These are phyloP conservation scores for Pythium aristosporum DNA, from an alignment of 352 stramenopile genomes.

Conservation along the genomic window DNA sequence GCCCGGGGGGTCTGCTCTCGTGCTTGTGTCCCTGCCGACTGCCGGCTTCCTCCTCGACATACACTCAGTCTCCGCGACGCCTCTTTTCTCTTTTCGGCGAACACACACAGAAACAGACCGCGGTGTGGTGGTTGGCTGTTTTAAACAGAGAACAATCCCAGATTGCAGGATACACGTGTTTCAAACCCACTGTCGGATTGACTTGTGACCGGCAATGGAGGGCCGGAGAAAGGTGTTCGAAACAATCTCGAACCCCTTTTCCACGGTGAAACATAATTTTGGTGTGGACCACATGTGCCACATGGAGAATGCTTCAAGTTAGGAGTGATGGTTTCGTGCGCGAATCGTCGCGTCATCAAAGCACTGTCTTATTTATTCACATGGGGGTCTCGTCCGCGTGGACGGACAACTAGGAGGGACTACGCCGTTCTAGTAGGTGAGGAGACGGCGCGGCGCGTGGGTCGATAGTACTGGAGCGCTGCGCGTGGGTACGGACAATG, in stretches of 20 bases:
- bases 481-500: not conserved
- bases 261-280: conserved; percentile 1
- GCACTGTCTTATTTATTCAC: not conserved
- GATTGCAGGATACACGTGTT: not conserved
- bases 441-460: conserved; percentile 12
- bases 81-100: conserved; percentile 23
- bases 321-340: conserved; percentile 27
- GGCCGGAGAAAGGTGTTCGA: conserved; percentile 22
- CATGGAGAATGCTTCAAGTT: conserved; percentile 31
- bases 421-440: conserved; percentile 20
- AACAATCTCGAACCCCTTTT: conserved; percentile 14
- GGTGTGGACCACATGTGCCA: conserved; percentile 18
- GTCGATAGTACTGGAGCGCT: not conserved
- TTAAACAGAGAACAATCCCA: conserved; percentile 28
- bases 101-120: conserved; percentile 6
- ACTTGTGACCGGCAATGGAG: not conserved
- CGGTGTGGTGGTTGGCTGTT: conserved; percentile 26
- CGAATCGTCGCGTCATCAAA: not conserved
- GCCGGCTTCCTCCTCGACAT: conserved; percentile 16
- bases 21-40: not conserved
- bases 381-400: not conserved
- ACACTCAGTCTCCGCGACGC: conserved; percentile 5
- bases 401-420: not conserved
- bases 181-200: not conserved
- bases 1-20: not conserved